Evolutionary conservation across 148 eudicot genomes (phyloP), one percentile per base, ranked within the genome.

Genomic region (Arctostaphylos glauca): DNA sequence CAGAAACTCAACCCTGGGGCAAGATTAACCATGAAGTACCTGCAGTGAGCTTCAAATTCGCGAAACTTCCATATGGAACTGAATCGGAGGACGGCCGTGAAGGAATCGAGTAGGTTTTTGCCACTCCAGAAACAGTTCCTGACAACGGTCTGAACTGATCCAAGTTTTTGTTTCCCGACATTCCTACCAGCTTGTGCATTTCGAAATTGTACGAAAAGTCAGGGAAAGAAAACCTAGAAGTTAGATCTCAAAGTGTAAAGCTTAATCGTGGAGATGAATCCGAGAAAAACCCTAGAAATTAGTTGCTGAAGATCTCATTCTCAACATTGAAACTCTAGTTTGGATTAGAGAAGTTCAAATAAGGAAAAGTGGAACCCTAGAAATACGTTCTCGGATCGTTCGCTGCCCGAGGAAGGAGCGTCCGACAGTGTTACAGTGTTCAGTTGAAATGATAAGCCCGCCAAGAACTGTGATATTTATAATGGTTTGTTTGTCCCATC

Each of bases 41-140:
- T 82, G 99, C 95, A 79, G 97, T 92, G 80, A 96, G 92, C 93
- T 96, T 96, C 90, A 96, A 84, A 85, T 88, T 94, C 21, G 95
- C 90, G 76, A 92, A 93, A 83, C 94, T 92, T 81, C 97, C 98
- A 0, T 88, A 77, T 16, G 98, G 87, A 86, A 86, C 82, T 21
- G 95, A 86, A 77, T 92, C 93, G 2, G 94, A 82, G 74, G 92
- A 77, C 44, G 86, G 83, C 8, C 93, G 85, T 21, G 95, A 86
- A 83, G 93, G 73, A 44, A 81, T 87, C 54, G 95, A 81, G 82
- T 82, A 68, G 43, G 91, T 66, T 84, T 90, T 94, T 5, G 89
- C 80, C 68, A 89, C 71, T 92, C 90, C 91, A 12, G 91, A 80
- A 80, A 80, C 77, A 16, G 91, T 80, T 79, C 90, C 92, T 81